Evolutionary conservation across 2,329 filamentous ascomycete genomes (phyloP).

Genomic region (Aspergillus tubingensis): DNA sequence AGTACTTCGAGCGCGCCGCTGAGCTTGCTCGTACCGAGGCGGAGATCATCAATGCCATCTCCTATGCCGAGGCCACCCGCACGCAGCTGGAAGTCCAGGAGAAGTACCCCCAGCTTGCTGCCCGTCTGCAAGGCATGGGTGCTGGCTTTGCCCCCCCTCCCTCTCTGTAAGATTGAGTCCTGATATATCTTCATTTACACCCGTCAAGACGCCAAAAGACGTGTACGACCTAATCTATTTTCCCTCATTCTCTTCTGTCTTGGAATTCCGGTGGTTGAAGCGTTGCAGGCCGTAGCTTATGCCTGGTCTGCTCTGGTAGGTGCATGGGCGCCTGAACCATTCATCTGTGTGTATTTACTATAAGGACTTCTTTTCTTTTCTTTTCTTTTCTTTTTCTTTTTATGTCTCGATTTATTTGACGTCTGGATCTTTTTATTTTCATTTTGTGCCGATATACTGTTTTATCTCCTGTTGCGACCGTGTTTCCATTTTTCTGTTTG

Average conservation of each 20-base stretch:
- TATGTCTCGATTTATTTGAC: background rate
- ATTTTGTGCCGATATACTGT: conserved; percentile 24
- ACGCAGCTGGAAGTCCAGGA: conserved; percentile 92
- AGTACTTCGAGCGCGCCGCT: conserved; percentile 95
- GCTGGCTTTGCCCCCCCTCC: conserved; percentile 40
- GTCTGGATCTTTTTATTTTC: background rate
- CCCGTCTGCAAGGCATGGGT: conserved; percentile 66
- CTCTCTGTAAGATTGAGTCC: conserved; percentile 32
- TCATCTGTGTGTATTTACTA: conserved; percentile 34
- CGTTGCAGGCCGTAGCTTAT: conserved; percentile 5
- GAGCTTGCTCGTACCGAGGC: conserved; percentile 92
- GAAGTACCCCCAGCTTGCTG: conserved; percentile 78
- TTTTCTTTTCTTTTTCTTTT: background rate
- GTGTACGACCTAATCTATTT: conserved; percentile 13
- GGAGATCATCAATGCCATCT: conserved; percentile 93
- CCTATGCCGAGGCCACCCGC: conserved; percentile 93
- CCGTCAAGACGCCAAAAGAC: background rate
- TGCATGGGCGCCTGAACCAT: conserved; percentile 18
- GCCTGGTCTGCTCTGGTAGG: conserved; percentile 14
- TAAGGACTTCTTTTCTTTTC: conserved; percentile 6
- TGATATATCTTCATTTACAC: background rate
- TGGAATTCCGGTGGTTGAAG: conserved; percentile 3
- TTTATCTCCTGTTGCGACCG: conserved; percentile 9
- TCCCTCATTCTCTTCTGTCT: conserved; percentile 19
- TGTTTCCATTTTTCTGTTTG: background rate